phyloP scores from a whole-genome alignment of 805 yeast species.

The Candida bentonensis region DNA sequence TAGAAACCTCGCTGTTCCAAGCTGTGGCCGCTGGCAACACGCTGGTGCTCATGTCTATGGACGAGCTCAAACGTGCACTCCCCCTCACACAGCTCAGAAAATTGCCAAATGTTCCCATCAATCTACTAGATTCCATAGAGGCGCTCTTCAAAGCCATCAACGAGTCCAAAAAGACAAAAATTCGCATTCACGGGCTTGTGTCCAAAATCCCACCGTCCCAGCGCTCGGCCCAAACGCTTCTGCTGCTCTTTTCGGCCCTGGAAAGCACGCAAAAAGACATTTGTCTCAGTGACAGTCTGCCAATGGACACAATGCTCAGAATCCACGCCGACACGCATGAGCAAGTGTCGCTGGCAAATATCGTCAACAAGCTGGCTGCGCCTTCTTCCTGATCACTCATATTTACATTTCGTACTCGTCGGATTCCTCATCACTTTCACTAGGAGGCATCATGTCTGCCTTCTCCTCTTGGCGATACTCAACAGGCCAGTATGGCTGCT shows the following conservation, averaged over 20 bases:
- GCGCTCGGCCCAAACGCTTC: not conserved
- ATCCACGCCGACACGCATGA: not conserved
- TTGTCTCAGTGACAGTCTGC: not conserved
- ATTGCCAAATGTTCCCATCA: not conserved
- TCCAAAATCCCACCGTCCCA: not conserved
- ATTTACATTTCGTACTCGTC: conserved; percentile 8
- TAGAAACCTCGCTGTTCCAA: no score
- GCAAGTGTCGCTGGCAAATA: not conserved
- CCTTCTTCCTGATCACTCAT: no score
- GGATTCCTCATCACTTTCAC: conserved; percentile 15
- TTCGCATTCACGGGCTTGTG: not conserved
- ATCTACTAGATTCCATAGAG: not conserved
- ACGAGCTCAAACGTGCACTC: not conserved
- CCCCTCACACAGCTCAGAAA: not conserved
- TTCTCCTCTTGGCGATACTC: conserved; percentile 16
- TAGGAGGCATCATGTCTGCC: conserved; percentile 12
- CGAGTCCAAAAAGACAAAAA: not conserved
- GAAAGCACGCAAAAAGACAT: not conserved
- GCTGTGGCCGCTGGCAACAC: no score
- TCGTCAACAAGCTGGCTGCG: not conserved
- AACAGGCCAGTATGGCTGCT: conserved; percentile 19
- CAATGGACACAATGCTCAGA: not conserved
- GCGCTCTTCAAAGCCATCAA: not conserved
- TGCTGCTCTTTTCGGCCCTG: not conserved
- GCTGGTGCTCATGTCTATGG: not conserved